These are phyloP conservation scores for Betula pendula DNA, from an alignment of 306 rosid species.

Conservation along the genomic window DNA sequence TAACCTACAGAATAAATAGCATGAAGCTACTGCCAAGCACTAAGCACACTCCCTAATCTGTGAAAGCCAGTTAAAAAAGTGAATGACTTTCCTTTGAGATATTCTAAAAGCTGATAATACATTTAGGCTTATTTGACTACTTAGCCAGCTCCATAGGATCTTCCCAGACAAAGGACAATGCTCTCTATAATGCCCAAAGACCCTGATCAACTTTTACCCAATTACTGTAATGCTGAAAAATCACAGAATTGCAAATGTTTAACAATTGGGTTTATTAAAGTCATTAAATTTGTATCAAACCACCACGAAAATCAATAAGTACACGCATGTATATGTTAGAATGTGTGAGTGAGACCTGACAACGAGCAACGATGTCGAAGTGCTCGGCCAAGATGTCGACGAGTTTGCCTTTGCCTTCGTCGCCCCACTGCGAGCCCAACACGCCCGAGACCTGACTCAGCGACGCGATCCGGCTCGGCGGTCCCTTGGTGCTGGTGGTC, in stretches of 20 bases:
- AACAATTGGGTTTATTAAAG: no score
- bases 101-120: not conserved
- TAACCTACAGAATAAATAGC: not conserved
- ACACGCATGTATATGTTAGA: not conserved
- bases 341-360: slow-evolving; percentile 57
- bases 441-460: slow-evolving; percentile 88
- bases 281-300: not conserved
- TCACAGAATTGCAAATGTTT: no score
- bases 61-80: no score
- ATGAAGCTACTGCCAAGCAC: not conserved
- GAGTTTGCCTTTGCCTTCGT: slow-evolving; percentile 96
- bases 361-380: slow-evolving; percentile 91
- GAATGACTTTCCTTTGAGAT: not conserved
- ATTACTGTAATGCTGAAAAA: not conserved
- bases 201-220: not conserved
- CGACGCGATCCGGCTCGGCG: slow-evolving; percentile 54
- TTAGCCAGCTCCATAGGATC: not conserved
- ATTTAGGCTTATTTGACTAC: not conserved
- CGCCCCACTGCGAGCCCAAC: slow-evolving; percentile 95
- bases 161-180: no score
- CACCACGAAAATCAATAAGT: not conserved
- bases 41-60: not conserved
- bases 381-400: slow-evolving; percentile 88
- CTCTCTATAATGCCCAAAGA: not conserved
- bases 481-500: slow-evolving; percentile 8